These are phyloP conservation scores for Curvularia hawaiiensis DNA, from an alignment of 2,329 filamentous ascomycete genomes.

Conservation along the genomic window DNA sequence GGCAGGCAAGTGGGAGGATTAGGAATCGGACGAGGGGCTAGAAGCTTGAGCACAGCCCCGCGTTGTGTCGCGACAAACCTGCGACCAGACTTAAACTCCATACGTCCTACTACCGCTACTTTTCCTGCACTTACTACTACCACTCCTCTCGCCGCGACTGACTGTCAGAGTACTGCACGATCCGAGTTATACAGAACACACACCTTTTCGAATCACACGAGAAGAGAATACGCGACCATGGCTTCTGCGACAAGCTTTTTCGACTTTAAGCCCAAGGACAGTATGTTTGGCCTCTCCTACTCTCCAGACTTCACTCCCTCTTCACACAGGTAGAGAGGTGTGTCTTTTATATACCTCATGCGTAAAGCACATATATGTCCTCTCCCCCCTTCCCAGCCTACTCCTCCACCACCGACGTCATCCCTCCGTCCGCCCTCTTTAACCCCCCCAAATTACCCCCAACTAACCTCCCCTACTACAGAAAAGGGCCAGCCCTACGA, in stretches of 20 bases:
- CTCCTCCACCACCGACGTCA: not conserved
- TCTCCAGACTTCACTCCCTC: not conserved
- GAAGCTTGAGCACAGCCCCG: constrained; percentile 3
- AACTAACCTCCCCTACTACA: constrained; percentile 42
- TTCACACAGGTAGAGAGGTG: not conserved
- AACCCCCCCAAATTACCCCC: not conserved
- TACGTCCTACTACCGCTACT: not conserved
- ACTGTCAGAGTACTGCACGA: not conserved
- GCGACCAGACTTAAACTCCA: not conserved
- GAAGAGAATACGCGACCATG: constrained; percentile 55
- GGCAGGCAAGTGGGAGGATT: constrained; percentile 1
- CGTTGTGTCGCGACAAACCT: not conserved
- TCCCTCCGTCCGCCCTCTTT: not conserved
- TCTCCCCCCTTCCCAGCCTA: not conserved
- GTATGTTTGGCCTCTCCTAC: constrained; percentile 56
- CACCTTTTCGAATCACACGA: not conserved
- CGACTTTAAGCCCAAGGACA: constrained; percentile 84
- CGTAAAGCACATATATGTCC: not conserved
- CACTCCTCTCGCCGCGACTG: not conserved
- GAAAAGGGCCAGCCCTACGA: constrained; percentile 75
- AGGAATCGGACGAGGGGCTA: constrained; percentile 3
- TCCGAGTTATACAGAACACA: not conserved
- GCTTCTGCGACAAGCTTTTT: constrained; percentile 74
- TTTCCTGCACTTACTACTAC: not conserved
- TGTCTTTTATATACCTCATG: not conserved